These are phyloP conservation scores for Chlorella vulgaris DNA, from an alignment of 139 green algal species.

Conservation along the genomic window DNA sequence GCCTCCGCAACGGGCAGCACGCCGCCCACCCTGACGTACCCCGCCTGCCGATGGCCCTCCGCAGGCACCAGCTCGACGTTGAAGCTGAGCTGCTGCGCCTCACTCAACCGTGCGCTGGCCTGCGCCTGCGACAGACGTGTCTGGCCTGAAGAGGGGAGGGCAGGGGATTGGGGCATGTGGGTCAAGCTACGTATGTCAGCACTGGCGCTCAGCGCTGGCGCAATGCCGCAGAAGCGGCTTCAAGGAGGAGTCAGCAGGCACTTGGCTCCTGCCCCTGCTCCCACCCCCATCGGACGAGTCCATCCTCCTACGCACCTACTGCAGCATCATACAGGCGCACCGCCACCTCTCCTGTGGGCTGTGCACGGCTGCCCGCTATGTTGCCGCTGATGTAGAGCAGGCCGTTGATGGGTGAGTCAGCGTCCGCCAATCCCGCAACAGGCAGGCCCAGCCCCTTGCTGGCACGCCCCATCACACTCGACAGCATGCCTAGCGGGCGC, in stretches of 20 bases:
- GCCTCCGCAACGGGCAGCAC: slow-evolving; percentile 47
- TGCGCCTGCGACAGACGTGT: slow-evolving; percentile 65
- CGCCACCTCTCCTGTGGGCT: slow-evolving; percentile 61
- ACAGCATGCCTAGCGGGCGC: slow-evolving; percentile 41
- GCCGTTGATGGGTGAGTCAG: slow-evolving; percentile 72
- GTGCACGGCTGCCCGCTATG: slow-evolving; percentile 48
- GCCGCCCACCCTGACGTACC: slow-evolving; percentile 58
- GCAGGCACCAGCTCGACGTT: slow-evolving; percentile 65
- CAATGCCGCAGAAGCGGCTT: too few species aligned
- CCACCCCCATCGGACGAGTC: too few species aligned
- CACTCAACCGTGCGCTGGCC: slow-evolving; percentile 54
- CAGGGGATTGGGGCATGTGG: too few species aligned
- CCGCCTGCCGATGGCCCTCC: slow-evolving; percentile 51
- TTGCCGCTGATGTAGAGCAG: slow-evolving; percentile 75
- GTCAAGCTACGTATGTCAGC: background rate
- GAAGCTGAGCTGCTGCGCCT: slow-evolving; percentile 54
- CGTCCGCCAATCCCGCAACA: background rate
- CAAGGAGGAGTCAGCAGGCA: too few species aligned
- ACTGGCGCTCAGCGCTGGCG: too few species aligned
- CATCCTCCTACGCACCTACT: slow-evolving; percentile 64
- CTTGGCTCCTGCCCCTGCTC: too few species aligned
- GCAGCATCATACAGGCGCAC: slow-evolving; percentile 76
- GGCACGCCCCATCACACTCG: slow-evolving; percentile 29
- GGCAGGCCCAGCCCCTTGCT: slow-evolving; percentile 21
- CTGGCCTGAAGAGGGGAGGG: background rate